These are phyloP conservation scores for Benincasa hispida DNA, from an alignment of 306 rosid species.

Conservation along the genomic window DNA sequence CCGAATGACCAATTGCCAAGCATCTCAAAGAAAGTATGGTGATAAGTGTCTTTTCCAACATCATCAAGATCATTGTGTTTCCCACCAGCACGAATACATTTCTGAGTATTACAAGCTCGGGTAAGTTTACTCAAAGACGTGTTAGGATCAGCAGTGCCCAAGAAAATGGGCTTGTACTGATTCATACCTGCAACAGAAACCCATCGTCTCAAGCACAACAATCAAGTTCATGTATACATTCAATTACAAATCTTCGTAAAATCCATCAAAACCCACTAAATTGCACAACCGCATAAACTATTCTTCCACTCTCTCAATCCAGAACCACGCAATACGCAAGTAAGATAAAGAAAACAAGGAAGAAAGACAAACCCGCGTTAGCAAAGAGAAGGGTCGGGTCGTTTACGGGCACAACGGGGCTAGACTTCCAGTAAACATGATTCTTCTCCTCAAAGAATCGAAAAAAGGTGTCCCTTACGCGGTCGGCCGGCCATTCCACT, in stretches of 20 bases:
- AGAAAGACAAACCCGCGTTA: slow-evolving; percentile 51
- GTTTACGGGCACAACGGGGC: slow-evolving; percentile 86
- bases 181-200: slow-evolving; percentile 57
- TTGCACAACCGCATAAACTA: not conserved
- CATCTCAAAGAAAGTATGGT: slow-evolving; percentile 98
- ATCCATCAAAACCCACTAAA: not conserved
- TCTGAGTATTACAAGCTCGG: slow-evolving; percentile 90
- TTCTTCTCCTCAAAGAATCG: slow-evolving; percentile 42
- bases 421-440: slow-evolving; percentile 50
- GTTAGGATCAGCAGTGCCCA: slow-evolving; percentile 89
- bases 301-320: not conserved
- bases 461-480: slow-evolving; percentile 30
- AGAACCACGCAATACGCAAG: not conserved
- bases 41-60: slow-evolving; percentile 96
- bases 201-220: not conserved
- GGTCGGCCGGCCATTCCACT: slow-evolving; percentile 37
- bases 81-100: slow-evolving; percentile 96
- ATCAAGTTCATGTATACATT: not conserved
- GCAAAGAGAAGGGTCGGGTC: slow-evolving; percentile 88
- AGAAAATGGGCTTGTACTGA: slow-evolving; percentile 85
- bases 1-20: slow-evolving; percentile 98
- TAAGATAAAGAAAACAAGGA: not conserved
- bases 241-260: not conserved
- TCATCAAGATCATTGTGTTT: slow-evolving; percentile 96
- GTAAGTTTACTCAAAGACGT: slow-evolving; percentile 60